Conservation (phyloP, 1,284 basidiomycete genomes). For the Ustilago cynodontis region DNA sequence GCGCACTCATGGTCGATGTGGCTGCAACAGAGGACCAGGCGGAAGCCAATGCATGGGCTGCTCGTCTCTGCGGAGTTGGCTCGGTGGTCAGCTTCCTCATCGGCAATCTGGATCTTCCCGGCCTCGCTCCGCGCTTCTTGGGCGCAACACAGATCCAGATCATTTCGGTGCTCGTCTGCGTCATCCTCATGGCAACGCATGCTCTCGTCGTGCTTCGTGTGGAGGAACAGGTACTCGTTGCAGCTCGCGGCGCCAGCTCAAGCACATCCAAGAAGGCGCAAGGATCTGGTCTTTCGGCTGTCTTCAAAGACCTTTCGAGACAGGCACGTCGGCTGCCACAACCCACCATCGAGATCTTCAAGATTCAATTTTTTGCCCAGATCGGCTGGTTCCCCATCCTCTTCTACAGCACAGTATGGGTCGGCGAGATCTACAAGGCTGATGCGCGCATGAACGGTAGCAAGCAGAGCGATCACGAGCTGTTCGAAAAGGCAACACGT, state of each 20-base stretch:
- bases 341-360: constrained; percentile 58
- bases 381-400: constrained; percentile 66
- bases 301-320: constrained; percentile 37
- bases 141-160: constrained; percentile 49
- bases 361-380: constrained; percentile 63
- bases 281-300: constrained; percentile 3
- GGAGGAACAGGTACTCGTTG: constrained; percentile 48
- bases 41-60: constrained; percentile 93
- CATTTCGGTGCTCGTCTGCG: constrained; percentile 49
- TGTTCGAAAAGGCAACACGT: constrained; percentile 77
- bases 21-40: constrained; percentile 79
- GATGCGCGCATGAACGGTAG: constrained; percentile 34
- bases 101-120: constrained; percentile 61
- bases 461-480: constrained; percentile 43
- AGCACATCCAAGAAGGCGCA: constrained; percentile 4
- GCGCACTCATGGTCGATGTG: constrained; percentile 80
- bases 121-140: constrained; percentile 30
- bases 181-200: constrained; percentile 57
- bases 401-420: constrained; percentile 64
- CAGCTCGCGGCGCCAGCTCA: not conserved
- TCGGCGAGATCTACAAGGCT: constrained; percentile 62
- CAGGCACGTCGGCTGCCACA: constrained; percentile 45
- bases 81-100: constrained; percentile 64
- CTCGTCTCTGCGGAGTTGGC: constrained; percentile 76
- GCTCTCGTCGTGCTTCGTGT: constrained; percentile 38